Evolutionary conservation across 768 basidiomycete species (phyloP), one percentile per base, ranked within the genome.

Genomic region (Tylopilus subfusipes): DNA sequence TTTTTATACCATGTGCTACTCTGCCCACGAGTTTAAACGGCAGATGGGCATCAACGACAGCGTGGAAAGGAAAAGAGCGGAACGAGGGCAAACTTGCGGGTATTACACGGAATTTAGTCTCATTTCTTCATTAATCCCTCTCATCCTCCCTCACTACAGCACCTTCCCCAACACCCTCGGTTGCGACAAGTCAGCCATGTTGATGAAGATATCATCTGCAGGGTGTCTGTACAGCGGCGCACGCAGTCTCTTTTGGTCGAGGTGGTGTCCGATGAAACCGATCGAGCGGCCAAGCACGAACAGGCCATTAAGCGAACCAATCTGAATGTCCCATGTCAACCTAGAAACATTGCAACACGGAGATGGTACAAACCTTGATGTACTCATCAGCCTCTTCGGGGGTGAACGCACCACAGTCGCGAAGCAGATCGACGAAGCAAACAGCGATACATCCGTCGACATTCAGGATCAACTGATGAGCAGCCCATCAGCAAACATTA

Each of bases 221-320:
- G 93, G 93, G 75, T 91, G 92, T 61, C 94, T 86, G 83, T 98
- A 96, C 50, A 98, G 78, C 42, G 92, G 91, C 34, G 92, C 92
- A 57, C 88, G 85, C 68, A 96, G 83, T 62, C 93, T 83, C 82
- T 94, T 95, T 82, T 98, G 96, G 78, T 98, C 96, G 46, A 94
- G 84, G 69, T 91, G 91, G 77, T 92, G 93, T 38, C 93, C 93
- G 65, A 96, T 93, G 83, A 98, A 97, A 61, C 95, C 96, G 71
- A 97, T 97, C 72, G 90, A 93, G 61, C 96, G 91, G 44, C 96
- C 96, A 51, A 98, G 86, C 43, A 99, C 96, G 76, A 98, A 98
- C 55, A 99, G 80, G 54, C 95, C 96, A 69, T 98, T 98, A 53
- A 99, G 82, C 4, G 90, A 90, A 50, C 93, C 93, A 58, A 94